Percentiles rank a stretch among this genome's conserved stretches.
Conservation (phyloP, 495 filamentous ascomycete genomes). For the Rostrohypoxylon terebratum region DNA sequence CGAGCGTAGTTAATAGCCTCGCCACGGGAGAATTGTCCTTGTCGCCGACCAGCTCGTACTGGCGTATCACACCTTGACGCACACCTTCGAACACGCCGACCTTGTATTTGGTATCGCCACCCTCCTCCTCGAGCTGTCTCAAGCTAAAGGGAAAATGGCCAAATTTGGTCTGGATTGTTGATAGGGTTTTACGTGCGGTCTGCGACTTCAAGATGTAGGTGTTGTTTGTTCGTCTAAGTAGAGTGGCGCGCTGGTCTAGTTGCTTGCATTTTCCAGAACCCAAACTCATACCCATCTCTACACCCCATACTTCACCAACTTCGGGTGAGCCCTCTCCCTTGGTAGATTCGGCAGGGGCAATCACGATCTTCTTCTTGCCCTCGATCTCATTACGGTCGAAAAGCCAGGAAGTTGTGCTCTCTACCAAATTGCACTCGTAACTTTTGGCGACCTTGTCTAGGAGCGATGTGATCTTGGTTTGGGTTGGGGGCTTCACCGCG, state of each 20-base stretch:
- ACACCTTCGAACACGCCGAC: slow-evolving; percentile 92
- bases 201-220: slow-evolving; percentile 92
- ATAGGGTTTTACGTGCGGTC: slow-evolving; percentile 88
- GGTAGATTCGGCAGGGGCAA: slow-evolving; percentile 83
- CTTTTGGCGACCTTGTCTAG: slow-evolving; percentile 91
- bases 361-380: slow-evolving; percentile 96
- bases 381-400: slow-evolving; percentile 98
- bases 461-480: slow-evolving; percentile 83
- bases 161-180: slow-evolving; percentile 95
- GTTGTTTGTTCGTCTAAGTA: slow-evolving; percentile 91
- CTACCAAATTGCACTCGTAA: slow-evolving; percentile 93
- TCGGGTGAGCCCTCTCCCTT: slow-evolving; percentile 93
- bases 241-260: slow-evolving; percentile 84
- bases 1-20: slow-evolving; percentile 88
- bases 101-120: slow-evolving; percentile 84
- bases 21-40: slow-evolving; percentile 86
- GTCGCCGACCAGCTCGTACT: slow-evolving; percentile 95
- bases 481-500: slow-evolving; percentile 79
- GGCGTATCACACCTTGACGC: slow-evolving; percentile 86
- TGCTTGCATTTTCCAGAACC: slow-evolving; percentile 95
- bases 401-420: slow-evolving; percentile 96
- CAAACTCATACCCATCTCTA: slow-evolving; percentile 91
- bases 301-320: slow-evolving; percentile 96
- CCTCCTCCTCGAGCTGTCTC: slow-evolving; percentile 94
- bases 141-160: slow-evolving; percentile 97